These are phyloP conservation scores for Debaryomyces udenii DNA, from an alignment of 1,139 yeast genomes.

Conservation along the genomic window DNA sequence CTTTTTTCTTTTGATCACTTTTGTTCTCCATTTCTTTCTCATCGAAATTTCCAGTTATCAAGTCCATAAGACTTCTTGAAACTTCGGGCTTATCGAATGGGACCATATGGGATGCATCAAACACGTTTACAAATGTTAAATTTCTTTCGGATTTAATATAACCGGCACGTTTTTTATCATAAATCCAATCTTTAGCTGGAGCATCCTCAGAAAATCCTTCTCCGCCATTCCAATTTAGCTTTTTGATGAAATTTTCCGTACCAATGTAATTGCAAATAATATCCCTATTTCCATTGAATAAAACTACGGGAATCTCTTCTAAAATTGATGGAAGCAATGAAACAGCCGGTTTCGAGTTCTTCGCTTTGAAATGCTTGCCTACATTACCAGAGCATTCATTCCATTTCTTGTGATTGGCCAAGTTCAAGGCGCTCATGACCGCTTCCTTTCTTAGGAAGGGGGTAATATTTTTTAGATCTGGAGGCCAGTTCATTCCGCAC, in stretches of 20 bases:
- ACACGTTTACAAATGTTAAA: conserved; percentile 74
- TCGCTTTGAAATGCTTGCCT: conserved; percentile 52
- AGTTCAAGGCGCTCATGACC: conserved; percentile 63
- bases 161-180: conserved; percentile 53
- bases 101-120: conserved; percentile 90
- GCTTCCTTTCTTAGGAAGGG: conserved; percentile 60
- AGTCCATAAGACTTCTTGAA: conserved; percentile 70
- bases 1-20: conserved; percentile 19
- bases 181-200: conserved; percentile 51
- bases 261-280: conserved; percentile 86
- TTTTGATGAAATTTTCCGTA: conserved; percentile 63
- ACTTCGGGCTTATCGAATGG: conserved; percentile 79
- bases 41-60: conserved; percentile 41
- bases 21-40: conserved; percentile 17
- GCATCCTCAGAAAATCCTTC: conserved; percentile 55
- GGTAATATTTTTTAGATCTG: conserved; percentile 58
- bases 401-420: conserved; percentile 58
- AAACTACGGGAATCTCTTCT: conserved; percentile 60
- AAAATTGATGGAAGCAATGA: conserved; percentile 67
- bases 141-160: conserved; percentile 61
- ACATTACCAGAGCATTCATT: conserved; percentile 73
- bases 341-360: conserved; percentile 61
- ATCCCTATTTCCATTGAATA: conserved; percentile 89
- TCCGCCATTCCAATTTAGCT: conserved; percentile 68
- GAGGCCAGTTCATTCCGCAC: conserved; percentile 97